phyloP scores from a whole-genome alignment of 108 stramenopile species.

The Fragilaria radians region DNA sequence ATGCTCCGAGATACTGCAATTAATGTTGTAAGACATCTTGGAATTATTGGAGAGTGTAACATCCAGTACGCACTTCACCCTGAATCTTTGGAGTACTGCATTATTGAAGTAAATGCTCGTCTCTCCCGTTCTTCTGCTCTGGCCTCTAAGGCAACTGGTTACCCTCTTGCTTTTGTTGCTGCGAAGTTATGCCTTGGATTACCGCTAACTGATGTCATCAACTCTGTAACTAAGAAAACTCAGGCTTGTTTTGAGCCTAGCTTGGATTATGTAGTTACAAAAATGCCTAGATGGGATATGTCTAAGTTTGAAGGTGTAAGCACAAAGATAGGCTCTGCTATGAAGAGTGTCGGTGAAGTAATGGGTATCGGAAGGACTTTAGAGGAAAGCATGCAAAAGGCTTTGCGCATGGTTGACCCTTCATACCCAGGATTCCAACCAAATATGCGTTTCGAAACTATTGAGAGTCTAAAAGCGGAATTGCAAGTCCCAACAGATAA shows the following conservation, averaged over 20 bases:
- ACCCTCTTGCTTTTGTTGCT: slow-evolving; percentile 97
- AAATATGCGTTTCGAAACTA: slow-evolving; percentile 28
- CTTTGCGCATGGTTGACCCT: slow-evolving; percentile 96
- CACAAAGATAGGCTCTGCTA: slow-evolving; percentile 91
- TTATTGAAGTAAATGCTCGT: slow-evolving; percentile 98
- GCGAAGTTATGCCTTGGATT: slow-evolving; percentile 93
- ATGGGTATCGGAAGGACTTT: slow-evolving; percentile 98
- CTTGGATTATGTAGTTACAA: slow-evolving; percentile 97
- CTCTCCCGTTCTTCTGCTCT: slow-evolving; percentile 96
- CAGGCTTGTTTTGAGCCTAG: slow-evolving; percentile 96
- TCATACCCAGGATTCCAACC: slow-evolving; percentile 76
- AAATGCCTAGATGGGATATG: slow-evolving; percentile 99
- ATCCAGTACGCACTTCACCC: slow-evolving; percentile 99
- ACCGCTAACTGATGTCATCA: slow-evolving; percentile 88
- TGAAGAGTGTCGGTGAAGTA: slow-evolving; percentile 98
- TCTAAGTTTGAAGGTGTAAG: slow-evolving; percentile 89
- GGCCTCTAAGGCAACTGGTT: slow-evolving; percentile 98
- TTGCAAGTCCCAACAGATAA: slow-evolving; percentile 82
- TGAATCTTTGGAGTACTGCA: slow-evolving; percentile 88
- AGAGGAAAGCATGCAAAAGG: slow-evolving; percentile 98
- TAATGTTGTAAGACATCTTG: slow-evolving; percentile 94
- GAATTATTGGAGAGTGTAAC: slow-evolving; percentile 99
- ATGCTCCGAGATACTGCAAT: slow-evolving; percentile 97
- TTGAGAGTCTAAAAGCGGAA: slow-evolving; percentile 67
- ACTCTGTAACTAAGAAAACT: slow-evolving; percentile 95